phyloP scores from a whole-genome alignment of 352 stramenopile species.

The Pseudoperonospora humuli region DNA sequence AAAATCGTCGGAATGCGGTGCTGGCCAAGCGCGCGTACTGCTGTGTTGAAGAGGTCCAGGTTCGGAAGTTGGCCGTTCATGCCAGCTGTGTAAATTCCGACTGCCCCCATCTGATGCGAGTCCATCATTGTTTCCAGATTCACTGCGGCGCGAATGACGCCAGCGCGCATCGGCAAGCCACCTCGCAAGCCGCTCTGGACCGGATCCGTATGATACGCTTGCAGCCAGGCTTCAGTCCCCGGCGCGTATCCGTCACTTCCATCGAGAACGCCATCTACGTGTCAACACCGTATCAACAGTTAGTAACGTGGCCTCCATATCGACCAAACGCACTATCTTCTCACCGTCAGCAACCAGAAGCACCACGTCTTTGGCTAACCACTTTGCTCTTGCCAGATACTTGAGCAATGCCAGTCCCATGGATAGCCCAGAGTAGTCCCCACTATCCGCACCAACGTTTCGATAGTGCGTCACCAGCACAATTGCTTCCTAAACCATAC shows the following conservation, averaged over 20 bases:
- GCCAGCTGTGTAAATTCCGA: slow-evolving; percentile 58
- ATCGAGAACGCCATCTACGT: slow-evolving; percentile 54
- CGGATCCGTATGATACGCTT: slow-evolving; percentile 60
- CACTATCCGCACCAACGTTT: slow-evolving; percentile 35
- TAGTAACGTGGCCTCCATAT: background rate
- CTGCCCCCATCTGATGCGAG: slow-evolving; percentile 16
- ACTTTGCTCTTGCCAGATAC: slow-evolving; percentile 53
- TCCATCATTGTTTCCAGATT: slow-evolving; percentile 52
- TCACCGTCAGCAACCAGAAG: slow-evolving; percentile 69
- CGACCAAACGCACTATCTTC: background rate
- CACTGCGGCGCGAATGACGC: slow-evolving; percentile 70
- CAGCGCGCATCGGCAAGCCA: slow-evolving; percentile 55
- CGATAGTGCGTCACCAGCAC: slow-evolving; percentile 65
- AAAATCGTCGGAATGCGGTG: slow-evolving; percentile 45
- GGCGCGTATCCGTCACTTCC: slow-evolving; percentile 49
- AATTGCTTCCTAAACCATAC: slow-evolving; percentile 38
- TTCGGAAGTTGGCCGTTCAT: slow-evolving; percentile 84
- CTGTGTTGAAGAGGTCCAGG: slow-evolving; percentile 78
- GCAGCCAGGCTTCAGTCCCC: slow-evolving; percentile 67
- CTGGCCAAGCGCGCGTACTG: slow-evolving; percentile 37
- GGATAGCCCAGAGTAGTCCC: slow-evolving; percentile 43
- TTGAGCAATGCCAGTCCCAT: slow-evolving; percentile 53
- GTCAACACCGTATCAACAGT: background rate
- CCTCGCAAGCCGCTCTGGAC: slow-evolving; percentile 13
- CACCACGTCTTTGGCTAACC: slow-evolving; percentile 78